Evolutionary conservation across 1,284 basidiomycete genomes (phyloP).

Genomic region (Heimioporus retisporus): DNA sequence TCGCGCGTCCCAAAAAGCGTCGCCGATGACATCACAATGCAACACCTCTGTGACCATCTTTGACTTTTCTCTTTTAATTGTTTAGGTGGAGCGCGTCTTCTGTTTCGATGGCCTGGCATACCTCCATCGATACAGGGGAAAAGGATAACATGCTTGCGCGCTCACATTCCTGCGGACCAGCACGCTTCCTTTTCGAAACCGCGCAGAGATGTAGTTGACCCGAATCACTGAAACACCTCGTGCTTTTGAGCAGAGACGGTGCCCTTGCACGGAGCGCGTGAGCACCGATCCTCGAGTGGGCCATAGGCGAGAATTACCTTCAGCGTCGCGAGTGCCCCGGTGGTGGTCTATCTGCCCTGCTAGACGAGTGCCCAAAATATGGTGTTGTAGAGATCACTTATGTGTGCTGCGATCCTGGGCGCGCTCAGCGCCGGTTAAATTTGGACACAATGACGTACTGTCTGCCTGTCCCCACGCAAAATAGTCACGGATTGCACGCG

Average conservation of each 20-base stretch:
- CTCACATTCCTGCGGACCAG: constrained; percentile 70
- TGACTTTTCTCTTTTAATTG: constrained; percentile 47
- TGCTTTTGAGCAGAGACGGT: constrained; percentile 92
- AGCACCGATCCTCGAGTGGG: background rate
- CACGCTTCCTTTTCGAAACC: constrained; percentile 91
- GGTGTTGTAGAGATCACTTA: constrained; percentile 99
- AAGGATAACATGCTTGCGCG: background rate
- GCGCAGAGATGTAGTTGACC: constrained; percentile 90
- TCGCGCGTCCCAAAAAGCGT: constrained; percentile 80
- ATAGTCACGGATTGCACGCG: constrained; percentile 87
- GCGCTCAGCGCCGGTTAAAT: constrained; percentile 24
- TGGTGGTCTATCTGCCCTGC: constrained; percentile 78
- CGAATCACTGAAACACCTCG: constrained; percentile 88
- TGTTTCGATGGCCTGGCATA: constrained; percentile 18
- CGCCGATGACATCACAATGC: constrained; percentile 88
- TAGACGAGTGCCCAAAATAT: constrained; percentile 95
- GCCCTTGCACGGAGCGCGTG: constrained; percentile 60
- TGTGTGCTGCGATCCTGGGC: constrained; percentile 78
- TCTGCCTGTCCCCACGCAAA: constrained; percentile 97
- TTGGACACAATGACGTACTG: constrained; percentile 65
- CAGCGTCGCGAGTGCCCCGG: constrained; percentile 86
- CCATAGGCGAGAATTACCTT: constrained; percentile 47
- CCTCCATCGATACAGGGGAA: background rate
- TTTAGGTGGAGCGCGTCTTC: constrained; percentile 22
- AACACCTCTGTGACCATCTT: constrained; percentile 61